Evolutionary conservation across 2,329 filamentous ascomycete genomes (phyloP), one percentile per base, ranked within the genome.

Genomic region (Ceratocystis cacaofunesta): DNA sequence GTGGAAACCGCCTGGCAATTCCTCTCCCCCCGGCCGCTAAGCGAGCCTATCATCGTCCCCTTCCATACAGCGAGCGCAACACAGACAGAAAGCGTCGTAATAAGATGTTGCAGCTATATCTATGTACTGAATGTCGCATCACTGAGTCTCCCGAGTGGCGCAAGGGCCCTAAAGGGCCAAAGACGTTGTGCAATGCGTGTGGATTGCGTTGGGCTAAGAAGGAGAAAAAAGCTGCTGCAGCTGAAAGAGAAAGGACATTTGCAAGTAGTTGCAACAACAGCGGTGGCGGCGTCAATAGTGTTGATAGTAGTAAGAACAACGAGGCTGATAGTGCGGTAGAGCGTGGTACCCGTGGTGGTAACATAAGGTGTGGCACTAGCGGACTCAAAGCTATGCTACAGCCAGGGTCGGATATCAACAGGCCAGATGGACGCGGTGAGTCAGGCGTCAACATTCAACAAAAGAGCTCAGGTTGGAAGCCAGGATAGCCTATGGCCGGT

Each of bases 141-240:
- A 80, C 95, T 50, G 92, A 96, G 72, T 95, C 90, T 17, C 92
- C 92, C 0, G 92, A 97, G 78, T 97, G 92, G 92, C 82, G 92
- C 68, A 96, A 96, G 74, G 92, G 92, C 0, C 92, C 92, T 0
- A 90, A 84, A 68, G 92, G 92, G 1, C 92, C 92, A 1, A 96
- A 97, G 75, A 96, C 92, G 7, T 78, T 97, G 12, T 97, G 92
- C 76, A 97, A 97, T 76, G 92, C 92, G 6, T 97, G 92, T 73
- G 92, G 92, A 46, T 77, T 88, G 36, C 79, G 85, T 63, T 88
- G 85, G 85, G 85, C 85, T 17, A 85, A 89, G 82, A 91, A 89
- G 72, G 89, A 94, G 73, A 94, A 94, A 79, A 92, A 90, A 72
- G 58, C 57, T 3, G 58, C 65, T 5, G 61, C 65, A 0, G 55